A percentile compares a stretch with the other conserved stretches of the same genome.
phyloP scores from a whole-genome alignment of 140 eudicot species.

The Bidens hawaiensis region DNA sequence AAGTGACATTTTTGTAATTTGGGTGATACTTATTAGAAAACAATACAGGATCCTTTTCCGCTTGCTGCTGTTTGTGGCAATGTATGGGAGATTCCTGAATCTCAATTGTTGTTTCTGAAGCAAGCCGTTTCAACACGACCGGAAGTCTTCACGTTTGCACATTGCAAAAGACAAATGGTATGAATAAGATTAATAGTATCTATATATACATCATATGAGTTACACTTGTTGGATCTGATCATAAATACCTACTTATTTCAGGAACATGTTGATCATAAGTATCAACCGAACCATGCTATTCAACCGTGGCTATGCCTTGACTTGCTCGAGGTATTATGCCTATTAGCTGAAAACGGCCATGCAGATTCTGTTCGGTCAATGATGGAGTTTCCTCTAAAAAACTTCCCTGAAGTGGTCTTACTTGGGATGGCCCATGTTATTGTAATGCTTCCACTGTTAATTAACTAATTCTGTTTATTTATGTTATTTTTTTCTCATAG shows the following conservation, averaged over 20 bases:
- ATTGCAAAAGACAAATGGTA: constrained; percentile 56
- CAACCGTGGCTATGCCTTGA: constrained; percentile 65
- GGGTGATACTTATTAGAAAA: background rate
- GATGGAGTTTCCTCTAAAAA: constrained; percentile 47
- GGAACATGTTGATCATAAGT: constrained; percentile 34
- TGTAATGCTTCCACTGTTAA: constrained; percentile 30
- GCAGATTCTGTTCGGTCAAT: constrained; percentile 36
- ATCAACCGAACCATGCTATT: constrained; percentile 33
- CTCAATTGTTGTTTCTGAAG: constrained; percentile 57
- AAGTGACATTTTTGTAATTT: background rate
- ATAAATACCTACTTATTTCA: constrained; percentile 13
- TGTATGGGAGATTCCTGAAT: constrained; percentile 58
- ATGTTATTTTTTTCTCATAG: background rate
- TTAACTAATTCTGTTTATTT: background rate
- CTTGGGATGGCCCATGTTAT: constrained; percentile 57
- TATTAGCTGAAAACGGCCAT: constrained; percentile 61
- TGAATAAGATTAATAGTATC: background rate
- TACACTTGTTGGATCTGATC: background rate
- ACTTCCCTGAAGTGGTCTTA: constrained; percentile 56
- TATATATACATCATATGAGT: background rate
- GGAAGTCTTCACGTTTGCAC: constrained; percentile 58
- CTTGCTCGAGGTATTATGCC: constrained; percentile 60
- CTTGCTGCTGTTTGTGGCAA: constrained; percentile 53
- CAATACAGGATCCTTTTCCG: constrained; percentile 52
- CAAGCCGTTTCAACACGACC: constrained; percentile 52